Percentiles rank a stretch among this genome's conserved stretches.
Conservation (phyloP, 495 filamentous ascomycete species). For the Collariella sp. region DNA sequence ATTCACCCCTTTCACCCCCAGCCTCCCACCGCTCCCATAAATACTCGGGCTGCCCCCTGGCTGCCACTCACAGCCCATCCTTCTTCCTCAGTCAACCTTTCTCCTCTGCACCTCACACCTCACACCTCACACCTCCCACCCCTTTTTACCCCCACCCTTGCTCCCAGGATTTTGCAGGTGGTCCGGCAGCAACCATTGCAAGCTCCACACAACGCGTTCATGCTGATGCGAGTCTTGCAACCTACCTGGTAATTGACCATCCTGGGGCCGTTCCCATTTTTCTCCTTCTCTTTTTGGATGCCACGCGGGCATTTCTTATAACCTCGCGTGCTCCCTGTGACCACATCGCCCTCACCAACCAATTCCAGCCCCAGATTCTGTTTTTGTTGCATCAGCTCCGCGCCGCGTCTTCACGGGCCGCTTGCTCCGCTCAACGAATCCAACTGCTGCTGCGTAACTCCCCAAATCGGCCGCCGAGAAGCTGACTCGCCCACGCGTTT, state of each 20-base stretch:
- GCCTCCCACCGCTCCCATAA: slow-evolving; percentile 4
- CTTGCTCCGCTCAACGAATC: not conserved
- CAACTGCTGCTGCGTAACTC: too few species aligned
- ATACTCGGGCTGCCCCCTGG: slow-evolving; percentile 6
- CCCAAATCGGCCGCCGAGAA: not conserved
- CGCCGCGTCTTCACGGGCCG: slow-evolving; percentile 11
- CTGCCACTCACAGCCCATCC: not conserved
- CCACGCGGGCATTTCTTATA: not conserved
- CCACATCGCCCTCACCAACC: not conserved
- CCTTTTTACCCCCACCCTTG: not conserved
- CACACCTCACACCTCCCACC: too few species aligned
- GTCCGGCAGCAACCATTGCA: slow-evolving; percentile 1
- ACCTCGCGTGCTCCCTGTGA: not conserved
- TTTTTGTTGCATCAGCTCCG: slow-evolving; percentile 7
- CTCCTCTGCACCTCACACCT: slow-evolving; percentile 10
- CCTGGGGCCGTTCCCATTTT: not conserved
- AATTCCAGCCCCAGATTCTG: not conserved
- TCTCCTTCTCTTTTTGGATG: not conserved
- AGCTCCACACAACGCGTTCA: not conserved
- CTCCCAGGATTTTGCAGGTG: not conserved
- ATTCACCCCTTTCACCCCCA: not conserved
- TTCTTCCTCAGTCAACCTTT: not conserved
- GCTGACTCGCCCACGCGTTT: slow-evolving; percentile 14
- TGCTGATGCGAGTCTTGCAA: slow-evolving; percentile 9
- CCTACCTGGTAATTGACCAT: not conserved